Percentiles rank a stretch among this genome's conserved stretches.
These are phyloP conservation scores for Trichoderma asperelloides DNA, from an alignment of 495 filamentous ascomycete species.

Conservation along the genomic window DNA sequence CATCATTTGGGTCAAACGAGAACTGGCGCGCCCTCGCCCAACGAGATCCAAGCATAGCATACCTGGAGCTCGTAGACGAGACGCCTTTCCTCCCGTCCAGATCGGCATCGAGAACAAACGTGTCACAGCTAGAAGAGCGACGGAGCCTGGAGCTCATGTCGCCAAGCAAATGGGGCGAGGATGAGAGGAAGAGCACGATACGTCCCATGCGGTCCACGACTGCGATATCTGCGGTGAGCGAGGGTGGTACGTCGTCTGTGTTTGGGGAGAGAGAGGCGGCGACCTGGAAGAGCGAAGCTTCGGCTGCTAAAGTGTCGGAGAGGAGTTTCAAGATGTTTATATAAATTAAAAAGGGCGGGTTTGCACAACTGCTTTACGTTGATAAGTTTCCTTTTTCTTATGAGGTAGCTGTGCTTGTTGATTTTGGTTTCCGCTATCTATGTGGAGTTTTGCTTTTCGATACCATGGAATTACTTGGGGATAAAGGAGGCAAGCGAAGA, in stretches of 20 bases:
- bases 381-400: not conserved
- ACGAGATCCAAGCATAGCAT: not conserved
- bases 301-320: not conserved
- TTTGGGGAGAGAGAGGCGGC: not conserved
- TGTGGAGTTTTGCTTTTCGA: not conserved
- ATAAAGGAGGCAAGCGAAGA: no score
- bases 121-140: slow-evolving; percentile 1
- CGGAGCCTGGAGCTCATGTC: not conserved
- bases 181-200: slow-evolving; percentile 3
- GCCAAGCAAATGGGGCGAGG: slow-evolving; percentile 7
- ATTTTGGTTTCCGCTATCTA: not conserved
- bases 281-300: not conserved
- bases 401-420: not conserved
- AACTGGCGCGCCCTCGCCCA: slow-evolving; percentile 8
- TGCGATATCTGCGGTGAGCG: not conserved
- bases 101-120: not conserved
- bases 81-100: slow-evolving; percentile 4
- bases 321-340: slow-evolving; percentile 6
- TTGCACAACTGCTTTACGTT: not conserved
- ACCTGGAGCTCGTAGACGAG: not conserved
- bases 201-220: not conserved
- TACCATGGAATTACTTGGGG: not conserved
- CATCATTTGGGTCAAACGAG: slow-evolving; percentile 8
- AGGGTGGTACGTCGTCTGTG: not conserved
- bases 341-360: not conserved